Base-by-base conservation (phyloP, 2,329 filamentous ascomycete species). In the Fusarium devonianum region DNA sequence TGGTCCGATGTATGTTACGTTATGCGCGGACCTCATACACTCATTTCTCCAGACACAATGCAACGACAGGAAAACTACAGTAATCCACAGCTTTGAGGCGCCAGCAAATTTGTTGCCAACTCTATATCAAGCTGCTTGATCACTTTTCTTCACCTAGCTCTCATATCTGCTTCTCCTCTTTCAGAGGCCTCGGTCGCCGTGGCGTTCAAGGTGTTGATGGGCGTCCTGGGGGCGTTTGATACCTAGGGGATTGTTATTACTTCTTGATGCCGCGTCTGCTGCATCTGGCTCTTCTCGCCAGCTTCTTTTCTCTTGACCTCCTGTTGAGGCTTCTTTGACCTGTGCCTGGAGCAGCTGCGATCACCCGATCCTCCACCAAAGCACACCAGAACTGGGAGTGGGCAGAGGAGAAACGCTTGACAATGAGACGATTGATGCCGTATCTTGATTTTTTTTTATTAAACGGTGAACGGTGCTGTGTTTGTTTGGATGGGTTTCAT, bases 191-290 rank as follows among this genome's bases (percentile, higher is more conserved):
- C 52, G 45, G 55, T 53, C 49, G 40, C 51, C 47, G 58, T 53
- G 68, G 68, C 60, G 65, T 69, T 70, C 39, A 58, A 39, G 60
- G 61, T 55, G 64, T 69, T 63, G 56, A 65, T 46, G 66, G n/a
- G 67, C 60, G 67, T 70, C 58, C 45, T 50, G 48, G 49, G 49
- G 58, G 58, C 44, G 55, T 64, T 68, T 58, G 65, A 69, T 69
- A 69, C 67, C 63, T 69, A 37, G 48, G 49, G 44, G 36, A 37
- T 39, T 39, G 5, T 42, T 49, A 19, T 39, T 45, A 44, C 18
- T 53, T 52, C 29, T 52, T 39, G 16, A 17, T 45, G 42, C 25
- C 33, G 51, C 37, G 37, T 43, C 42, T 46, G 28, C 34, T 43
- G 22, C 30, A 21, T 45, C 29, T 39, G 36, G 58, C 33, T 18